Base-by-base conservation (phyloP, 2,329 filamentous ascomycete genomes). In the Fusarium mangiferae region DNA sequence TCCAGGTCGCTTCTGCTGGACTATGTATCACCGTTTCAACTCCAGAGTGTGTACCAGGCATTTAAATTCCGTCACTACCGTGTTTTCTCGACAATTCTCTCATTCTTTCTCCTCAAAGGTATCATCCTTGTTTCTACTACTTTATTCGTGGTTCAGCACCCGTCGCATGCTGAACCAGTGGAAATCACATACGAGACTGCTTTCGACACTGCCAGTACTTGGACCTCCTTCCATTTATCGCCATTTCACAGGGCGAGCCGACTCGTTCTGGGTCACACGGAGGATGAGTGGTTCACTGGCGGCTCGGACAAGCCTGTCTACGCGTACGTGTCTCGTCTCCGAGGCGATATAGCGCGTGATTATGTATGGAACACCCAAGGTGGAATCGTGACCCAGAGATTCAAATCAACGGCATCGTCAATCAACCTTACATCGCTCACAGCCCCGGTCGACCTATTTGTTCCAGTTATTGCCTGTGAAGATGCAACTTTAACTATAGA, bases 331-430 rank as follows among this genome's bases (percentile, higher is more conserved):
- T 46, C 44, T 28, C 44, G 44, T 22, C 24, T 46, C 4, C 0
- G 44, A 46, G 44, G 44, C 8, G 44, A 46, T 46, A 18, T 20
- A 0, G 44, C 3, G 8, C 44, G 44, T 7, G 24, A 46, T 28
- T 46, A 46, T 28, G 44, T 18, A 0, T 46, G 44, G 44, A 28
- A 22, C 18, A 11, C 24, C 18, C 0, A 46, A 28, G 24, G 5
- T 0, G 44, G 24, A 1, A 7, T 46, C 12, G 44, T 46, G 0
- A 28, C 44, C 4, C 8, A 10, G 13, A 28, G 44, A 0, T 46
- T 46, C 44, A 22, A 28, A 46, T 7, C 44, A 5, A 14, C 5
- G 5, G 0, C 17, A 4, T 3, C 44, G 8, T 4, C 18, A 7
- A 0, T 46, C 0, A 46, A 46, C 4, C 12, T 46, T 3, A 46